Conservation (phyloP, 129 eudicot genomes). For the Flaveria bidentis region DNA sequence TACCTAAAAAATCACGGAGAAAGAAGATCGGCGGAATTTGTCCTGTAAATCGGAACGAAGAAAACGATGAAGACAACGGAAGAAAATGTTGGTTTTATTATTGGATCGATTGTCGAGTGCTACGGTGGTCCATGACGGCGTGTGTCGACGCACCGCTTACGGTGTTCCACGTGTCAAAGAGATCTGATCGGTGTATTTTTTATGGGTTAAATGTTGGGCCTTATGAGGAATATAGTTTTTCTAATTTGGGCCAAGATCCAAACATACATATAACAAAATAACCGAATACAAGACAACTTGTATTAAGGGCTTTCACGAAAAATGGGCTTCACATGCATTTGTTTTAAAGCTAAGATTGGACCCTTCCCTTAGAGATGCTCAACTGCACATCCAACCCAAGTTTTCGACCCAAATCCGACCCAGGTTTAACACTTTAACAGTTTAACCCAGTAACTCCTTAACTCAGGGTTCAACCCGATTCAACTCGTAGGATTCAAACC, state of each 20-base stretch:
- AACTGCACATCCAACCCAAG: too few relatives aligned
- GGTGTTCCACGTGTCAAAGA: conserved; percentile 9
- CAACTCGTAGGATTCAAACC: too few relatives aligned
- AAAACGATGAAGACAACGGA: background rate
- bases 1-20: background rate
- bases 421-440: too few relatives aligned
- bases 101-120: background rate
- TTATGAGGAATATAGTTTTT: background rate
- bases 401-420: too few relatives aligned
- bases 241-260: background rate
- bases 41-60: background rate
- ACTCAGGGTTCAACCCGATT: too few relatives aligned
- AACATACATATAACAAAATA: background rate
- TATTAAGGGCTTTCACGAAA: too few relatives aligned
- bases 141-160: background rate
- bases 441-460: too few relatives aligned
- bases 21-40: background rate
- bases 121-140: background rate
- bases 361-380: too few relatives aligned
- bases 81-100: background rate
- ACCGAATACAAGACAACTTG: too few relatives aligned
- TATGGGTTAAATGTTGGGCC: background rate
- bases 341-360: too few relatives aligned
- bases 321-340: too few relatives aligned
- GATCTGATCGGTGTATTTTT: background rate